Percentiles rank a stretch among this genome's conserved stretches.
These are phyloP conservation scores for Thalia dealbata DNA, from an alignment of 176 grass and related monocot genomes.

Conservation along the genomic window DNA sequence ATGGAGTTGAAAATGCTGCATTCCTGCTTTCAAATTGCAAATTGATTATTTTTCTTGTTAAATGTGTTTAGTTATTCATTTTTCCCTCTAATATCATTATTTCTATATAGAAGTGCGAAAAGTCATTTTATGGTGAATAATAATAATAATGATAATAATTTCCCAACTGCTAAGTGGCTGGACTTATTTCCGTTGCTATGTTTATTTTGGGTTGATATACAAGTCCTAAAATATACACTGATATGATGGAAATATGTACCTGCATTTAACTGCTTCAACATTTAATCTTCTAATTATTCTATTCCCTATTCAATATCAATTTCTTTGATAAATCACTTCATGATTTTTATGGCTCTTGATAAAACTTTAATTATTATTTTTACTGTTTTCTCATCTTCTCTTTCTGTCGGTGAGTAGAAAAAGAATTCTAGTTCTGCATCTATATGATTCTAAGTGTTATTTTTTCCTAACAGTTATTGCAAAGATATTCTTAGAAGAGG, in stretches of 20 bases:
- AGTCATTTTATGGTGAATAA: too few relatives aligned
- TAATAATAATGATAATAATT: not conserved
- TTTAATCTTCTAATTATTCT: not conserved
- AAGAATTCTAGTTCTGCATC: not conserved
- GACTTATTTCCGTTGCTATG: not conserved
- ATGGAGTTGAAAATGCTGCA: slow-evolving; percentile 3
- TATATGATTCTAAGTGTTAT: slow-evolving; percentile 19
- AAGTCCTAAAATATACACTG: not conserved
- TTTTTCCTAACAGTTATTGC: slow-evolving; percentile 54
- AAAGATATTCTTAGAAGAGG: slow-evolving; percentile 79
- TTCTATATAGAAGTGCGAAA: too few relatives aligned
- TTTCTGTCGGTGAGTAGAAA: not conserved
- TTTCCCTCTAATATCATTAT: too few relatives aligned
- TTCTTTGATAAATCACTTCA: not conserved
- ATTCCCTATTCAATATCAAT: not conserved
- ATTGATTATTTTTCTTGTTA: not conserved
- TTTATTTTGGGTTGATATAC: not conserved
- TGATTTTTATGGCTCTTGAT: not conserved
- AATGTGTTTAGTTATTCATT: too few relatives aligned
- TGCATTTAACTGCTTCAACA: not conserved
- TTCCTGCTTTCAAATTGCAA: not conserved
- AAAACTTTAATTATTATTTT: not conserved
- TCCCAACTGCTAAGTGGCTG: not conserved
- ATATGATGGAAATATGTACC: not conserved
- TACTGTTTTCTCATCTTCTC: not conserved